Evolutionary conservation across 2,329 filamentous ascomycete genomes (phyloP).

Genomic region (Alternaria brassicicola): DNA sequence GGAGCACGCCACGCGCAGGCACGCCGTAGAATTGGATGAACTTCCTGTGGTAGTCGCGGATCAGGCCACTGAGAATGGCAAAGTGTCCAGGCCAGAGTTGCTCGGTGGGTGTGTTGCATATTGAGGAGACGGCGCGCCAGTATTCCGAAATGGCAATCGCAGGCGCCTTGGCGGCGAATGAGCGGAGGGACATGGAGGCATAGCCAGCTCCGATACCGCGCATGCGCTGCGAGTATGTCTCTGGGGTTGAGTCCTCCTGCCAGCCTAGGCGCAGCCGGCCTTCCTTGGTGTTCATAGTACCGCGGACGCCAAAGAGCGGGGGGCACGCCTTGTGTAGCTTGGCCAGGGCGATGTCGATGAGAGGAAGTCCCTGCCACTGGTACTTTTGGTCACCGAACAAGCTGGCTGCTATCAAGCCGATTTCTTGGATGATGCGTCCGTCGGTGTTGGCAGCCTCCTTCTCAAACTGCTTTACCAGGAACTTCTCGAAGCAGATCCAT

Average conservation of each 20-base stretch:
- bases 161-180: conserved; percentile 64
- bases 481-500: conserved; percentile 77
- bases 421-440: conserved; percentile 66
- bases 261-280: conserved; percentile 44
- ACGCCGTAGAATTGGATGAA: conserved; percentile 84
- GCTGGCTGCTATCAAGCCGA: conserved; percentile 77
- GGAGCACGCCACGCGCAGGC: conserved; percentile 72
- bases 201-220: conserved; percentile 83
- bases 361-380: conserved; percentile 67
- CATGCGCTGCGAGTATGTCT: conserved; percentile 79
- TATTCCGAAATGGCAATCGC: conserved; percentile 83
- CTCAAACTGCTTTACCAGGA: conserved; percentile 67
- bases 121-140: conserved; percentile 77
- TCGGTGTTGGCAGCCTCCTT: conserved; percentile 49
- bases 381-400: conserved; percentile 75
- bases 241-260: conserved; percentile 57
- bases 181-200: conserved; percentile 78
- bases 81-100: conserved; percentile 57
- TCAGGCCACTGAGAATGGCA: conserved; percentile 58
- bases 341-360: conserved; percentile 85
- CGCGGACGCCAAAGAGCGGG: conserved; percentile 81
- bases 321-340: conserved; percentile 84
- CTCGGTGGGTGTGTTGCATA: conserved; percentile 73
- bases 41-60: conserved; percentile 70
- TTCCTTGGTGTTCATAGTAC: conserved; percentile 69